phyloP scores from a whole-genome alignment of 768 basidiomycete genomes.

The Megacollybia marginata region DNA sequence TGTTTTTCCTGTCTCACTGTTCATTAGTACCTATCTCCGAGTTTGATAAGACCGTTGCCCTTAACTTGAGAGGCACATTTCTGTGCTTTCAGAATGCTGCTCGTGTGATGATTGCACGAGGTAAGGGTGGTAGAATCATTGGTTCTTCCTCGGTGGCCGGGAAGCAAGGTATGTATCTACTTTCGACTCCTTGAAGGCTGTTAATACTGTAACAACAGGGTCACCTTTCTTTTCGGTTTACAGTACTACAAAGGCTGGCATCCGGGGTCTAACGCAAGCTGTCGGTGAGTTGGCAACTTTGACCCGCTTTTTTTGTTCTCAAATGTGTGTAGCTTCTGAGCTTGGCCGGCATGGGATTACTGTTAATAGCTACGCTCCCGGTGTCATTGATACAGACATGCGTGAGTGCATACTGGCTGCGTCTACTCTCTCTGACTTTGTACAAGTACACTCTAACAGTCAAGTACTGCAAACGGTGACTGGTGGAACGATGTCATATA shows the following conservation, averaged over 20 bases:
- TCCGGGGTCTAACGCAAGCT: slow-evolving; percentile 20
- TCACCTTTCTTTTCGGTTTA: slow-evolving; percentile 13
- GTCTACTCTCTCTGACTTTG: too few species aligned
- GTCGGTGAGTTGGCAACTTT: background rate
- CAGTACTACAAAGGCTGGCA: slow-evolving; percentile 21
- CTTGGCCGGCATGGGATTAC: slow-evolving; percentile 4
- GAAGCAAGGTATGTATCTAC: slow-evolving; percentile 8
- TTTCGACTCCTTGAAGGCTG: background rate
- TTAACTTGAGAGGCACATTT: slow-evolving; percentile 27
- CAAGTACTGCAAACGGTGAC: too few species aligned
- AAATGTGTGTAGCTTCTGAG: background rate
- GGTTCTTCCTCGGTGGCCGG: slow-evolving; percentile 16
- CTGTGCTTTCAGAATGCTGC: slow-evolving; percentile 33
- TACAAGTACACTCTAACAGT: too few species aligned
- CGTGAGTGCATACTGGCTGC: too few species aligned
- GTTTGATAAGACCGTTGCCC: slow-evolving; percentile 16
- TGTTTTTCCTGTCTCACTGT: too few species aligned
- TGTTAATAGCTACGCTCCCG: slow-evolving; percentile 3
- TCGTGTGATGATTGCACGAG: slow-evolving; percentile 29
- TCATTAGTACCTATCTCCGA: slow-evolving; percentile 10
- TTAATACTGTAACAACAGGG: slow-evolving; percentile 2
- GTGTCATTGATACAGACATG: too few species aligned
- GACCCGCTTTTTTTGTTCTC: too few species aligned
- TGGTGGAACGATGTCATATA: too few species aligned
- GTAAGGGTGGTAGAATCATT: slow-evolving; percentile 29